A percentile compares a stretch with the other conserved stretches of the same genome.
These are phyloP conservation scores for Aechmea fasciata DNA, from an alignment of 176 grass and related monocot genomes.

Conservation along the genomic window DNA sequence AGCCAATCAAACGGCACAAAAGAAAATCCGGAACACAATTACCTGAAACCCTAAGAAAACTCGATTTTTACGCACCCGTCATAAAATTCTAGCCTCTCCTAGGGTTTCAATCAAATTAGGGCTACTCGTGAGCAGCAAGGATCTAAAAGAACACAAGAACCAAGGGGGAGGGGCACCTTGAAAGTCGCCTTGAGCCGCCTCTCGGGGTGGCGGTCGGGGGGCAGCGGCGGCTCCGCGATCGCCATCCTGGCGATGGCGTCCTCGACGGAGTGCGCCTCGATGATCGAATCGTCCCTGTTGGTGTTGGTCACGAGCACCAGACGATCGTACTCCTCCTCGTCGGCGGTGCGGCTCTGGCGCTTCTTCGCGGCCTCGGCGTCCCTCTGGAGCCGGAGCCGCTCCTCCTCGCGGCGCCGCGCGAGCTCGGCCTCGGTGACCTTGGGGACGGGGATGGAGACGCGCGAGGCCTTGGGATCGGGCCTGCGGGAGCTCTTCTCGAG, in stretches of 20 bases:
- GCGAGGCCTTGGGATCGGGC: conserved; percentile 63
- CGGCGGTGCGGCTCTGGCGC: conserved; percentile 50
- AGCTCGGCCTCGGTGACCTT: conserved; percentile 96
- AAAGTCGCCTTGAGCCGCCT: conserved; percentile 76
- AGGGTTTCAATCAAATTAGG: neutral
- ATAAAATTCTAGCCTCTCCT: neutral
- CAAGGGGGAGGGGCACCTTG: conserved; percentile 40
- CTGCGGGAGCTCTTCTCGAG: conserved; percentile 27
- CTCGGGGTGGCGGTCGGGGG: conserved; percentile 77
- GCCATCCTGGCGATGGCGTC: conserved; percentile 69
- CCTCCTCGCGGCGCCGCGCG: conserved; percentile 60
- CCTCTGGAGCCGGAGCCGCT: conserved; percentile 48
- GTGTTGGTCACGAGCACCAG: conserved; percentile 82
- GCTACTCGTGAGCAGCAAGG: neutral
- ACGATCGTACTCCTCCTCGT: conserved; percentile 86
- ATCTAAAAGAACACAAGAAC: neutral
- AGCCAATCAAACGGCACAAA: too few relatives aligned
- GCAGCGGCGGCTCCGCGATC: conserved; percentile 27
- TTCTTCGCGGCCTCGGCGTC: conserved; percentile 69
- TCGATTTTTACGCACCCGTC: too few relatives aligned
- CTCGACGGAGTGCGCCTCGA: conserved; percentile 72
- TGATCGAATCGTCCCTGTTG: conserved; percentile 88
- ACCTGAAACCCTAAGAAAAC: too few relatives aligned
- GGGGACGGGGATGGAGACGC: conserved; percentile 59
- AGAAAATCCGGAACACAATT: too few relatives aligned